Evolutionary conservation across 1,284 basidiomycete genomes (phyloP).

Genomic region (Tremellales sp.): DNA sequence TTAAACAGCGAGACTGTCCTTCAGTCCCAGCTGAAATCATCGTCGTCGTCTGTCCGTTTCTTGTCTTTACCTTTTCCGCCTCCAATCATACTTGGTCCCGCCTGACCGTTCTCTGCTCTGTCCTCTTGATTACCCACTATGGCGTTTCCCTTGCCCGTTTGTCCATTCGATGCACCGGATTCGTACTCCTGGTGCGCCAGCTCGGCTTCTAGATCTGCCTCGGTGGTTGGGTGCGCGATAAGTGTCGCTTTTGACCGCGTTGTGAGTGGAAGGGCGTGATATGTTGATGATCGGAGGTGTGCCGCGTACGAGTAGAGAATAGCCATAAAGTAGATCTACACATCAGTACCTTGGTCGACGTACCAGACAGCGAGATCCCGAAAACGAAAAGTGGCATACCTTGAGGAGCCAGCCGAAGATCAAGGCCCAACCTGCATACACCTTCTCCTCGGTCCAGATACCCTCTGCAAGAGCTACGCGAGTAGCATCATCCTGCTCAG

Average conservation of each 20-base stretch:
- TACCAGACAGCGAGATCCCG: not conserved
- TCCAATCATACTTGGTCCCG: conserved; percentile 3
- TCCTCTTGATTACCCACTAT: conserved; percentile 6
- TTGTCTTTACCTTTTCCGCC: conserved; percentile 6
- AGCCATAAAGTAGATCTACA: conserved; percentile 84
- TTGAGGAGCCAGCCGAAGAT: conserved; percentile 81
- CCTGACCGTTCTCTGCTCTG: conserved; percentile 3
- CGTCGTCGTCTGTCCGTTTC: conserved; percentile 14
- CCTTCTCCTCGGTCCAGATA: conserved; percentile 89
- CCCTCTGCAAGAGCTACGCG: conserved; percentile 65
- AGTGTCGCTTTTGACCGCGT: conserved; percentile 27
- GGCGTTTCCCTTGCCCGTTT: conserved; percentile 14
- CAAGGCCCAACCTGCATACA: conserved; percentile 67
- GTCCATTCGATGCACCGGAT: conserved; percentile 6
- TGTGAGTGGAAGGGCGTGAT: conserved; percentile 69
- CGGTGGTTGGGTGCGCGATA: conserved; percentile 25
- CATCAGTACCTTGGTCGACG: not conserved
- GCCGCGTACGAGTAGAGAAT: conserved; percentile 90
- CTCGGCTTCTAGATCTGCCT: conserved; percentile 22
- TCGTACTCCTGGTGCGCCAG: conserved; percentile 14
- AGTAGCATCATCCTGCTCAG: conserved; percentile 60
- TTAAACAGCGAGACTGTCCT: too few relatives aligned
- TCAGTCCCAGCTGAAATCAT: conserved; percentile 36
- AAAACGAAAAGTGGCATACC: conserved; percentile 53
- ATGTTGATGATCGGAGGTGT: conserved; percentile 87